A percentile compares a stretch with the other conserved stretches of the same genome.
phyloP scores from a whole-genome alignment of 2,329 filamentous ascomycete species.

The Penicillium nordicum region DNA sequence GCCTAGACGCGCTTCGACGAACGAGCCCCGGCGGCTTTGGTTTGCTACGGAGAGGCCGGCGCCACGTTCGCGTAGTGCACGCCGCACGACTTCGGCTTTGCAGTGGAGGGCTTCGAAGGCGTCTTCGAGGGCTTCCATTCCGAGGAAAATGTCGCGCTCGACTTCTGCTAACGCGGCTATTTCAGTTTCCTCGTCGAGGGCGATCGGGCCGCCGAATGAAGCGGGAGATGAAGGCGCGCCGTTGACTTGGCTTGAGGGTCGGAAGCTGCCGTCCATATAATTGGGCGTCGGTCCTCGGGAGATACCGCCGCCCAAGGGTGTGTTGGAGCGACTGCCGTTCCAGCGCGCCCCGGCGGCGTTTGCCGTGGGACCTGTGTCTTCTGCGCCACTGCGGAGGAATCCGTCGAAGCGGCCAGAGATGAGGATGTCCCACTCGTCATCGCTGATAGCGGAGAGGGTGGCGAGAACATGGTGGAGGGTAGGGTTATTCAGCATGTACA shows the following conservation, averaged over 20 bases:
- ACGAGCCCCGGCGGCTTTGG: constrained; percentile 43
- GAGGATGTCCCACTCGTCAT: constrained; percentile 94
- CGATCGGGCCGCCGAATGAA: constrained; percentile 69
- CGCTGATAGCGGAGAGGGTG: constrained; percentile 81
- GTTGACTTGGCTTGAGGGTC: constrained; percentile 40
- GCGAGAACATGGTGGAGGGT: constrained; percentile 80
- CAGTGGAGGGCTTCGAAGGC: constrained; percentile 89
- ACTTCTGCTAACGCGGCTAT: constrained; percentile 86
- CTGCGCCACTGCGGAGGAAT: constrained; percentile 89
- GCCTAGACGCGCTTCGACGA: constrained; percentile 42
- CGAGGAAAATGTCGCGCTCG: constrained; percentile 85
- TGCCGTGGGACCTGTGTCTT: constrained; percentile 46
- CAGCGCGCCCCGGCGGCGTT: constrained; percentile 27
- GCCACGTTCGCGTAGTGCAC: constrained; percentile 73
- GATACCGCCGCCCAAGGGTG: constrained; percentile 33
- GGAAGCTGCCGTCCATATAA: constrained; percentile 41
- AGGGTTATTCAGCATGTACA: constrained; percentile 81
- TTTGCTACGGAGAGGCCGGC: constrained; percentile 63
- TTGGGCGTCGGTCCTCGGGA: constrained; percentile 35
- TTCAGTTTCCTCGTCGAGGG: constrained; percentile 89
- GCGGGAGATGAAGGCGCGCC: constrained; percentile 52
- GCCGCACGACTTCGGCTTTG: constrained; percentile 76
- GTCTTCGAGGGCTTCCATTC: constrained; percentile 93
- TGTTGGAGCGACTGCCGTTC: constrained; percentile 40
- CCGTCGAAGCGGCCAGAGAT: constrained; percentile 92